Conservation (phyloP, 2,329 filamentous ascomycete genomes). For the Ceratocystiopsis brevicomis region DNA sequence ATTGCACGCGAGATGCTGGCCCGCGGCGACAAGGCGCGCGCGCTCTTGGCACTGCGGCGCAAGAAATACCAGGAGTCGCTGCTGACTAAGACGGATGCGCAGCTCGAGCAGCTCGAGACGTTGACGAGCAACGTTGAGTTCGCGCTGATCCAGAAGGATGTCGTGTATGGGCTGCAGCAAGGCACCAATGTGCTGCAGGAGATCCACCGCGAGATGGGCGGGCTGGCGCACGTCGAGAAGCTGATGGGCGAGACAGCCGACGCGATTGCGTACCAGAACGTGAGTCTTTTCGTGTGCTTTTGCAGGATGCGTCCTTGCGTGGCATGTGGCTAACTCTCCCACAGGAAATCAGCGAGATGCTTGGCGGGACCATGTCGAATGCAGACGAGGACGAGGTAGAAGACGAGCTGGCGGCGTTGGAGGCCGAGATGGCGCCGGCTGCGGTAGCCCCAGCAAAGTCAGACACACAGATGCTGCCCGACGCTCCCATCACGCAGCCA, state of each 20-base stretch:
- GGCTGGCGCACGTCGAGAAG: constrained; percentile 83
- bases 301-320: not conserved
- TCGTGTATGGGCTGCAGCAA: constrained; percentile 80
- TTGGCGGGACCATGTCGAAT: constrained; percentile 73
- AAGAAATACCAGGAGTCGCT: constrained; percentile 96
- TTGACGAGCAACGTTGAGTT: constrained; percentile 85
- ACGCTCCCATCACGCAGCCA: constrained; percentile 27
- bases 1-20: constrained; percentile 71
- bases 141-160: constrained; percentile 89
- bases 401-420: constrained; percentile 73
- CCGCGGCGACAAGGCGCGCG: constrained; percentile 59
- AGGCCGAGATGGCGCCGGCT: constrained; percentile 31
- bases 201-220: constrained; percentile 92
- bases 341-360: constrained; percentile 81
- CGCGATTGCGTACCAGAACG: constrained; percentile 77
- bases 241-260: constrained; percentile 85
- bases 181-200: constrained; percentile 76
- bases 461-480: constrained; percentile 25
- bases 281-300: constrained; percentile 19
- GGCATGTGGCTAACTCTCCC: too few species aligned
- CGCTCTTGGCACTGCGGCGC: constrained; percentile 70
- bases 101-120: constrained; percentile 84
- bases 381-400: constrained; percentile 97
- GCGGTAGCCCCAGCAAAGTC: too few species aligned
- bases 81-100: constrained; percentile 71